Percentiles rank a stretch among this genome's conserved stretches.
Conservation (phyloP, 2,329 filamentous ascomycete species). For the Colletotrichum australisinense region DNA sequence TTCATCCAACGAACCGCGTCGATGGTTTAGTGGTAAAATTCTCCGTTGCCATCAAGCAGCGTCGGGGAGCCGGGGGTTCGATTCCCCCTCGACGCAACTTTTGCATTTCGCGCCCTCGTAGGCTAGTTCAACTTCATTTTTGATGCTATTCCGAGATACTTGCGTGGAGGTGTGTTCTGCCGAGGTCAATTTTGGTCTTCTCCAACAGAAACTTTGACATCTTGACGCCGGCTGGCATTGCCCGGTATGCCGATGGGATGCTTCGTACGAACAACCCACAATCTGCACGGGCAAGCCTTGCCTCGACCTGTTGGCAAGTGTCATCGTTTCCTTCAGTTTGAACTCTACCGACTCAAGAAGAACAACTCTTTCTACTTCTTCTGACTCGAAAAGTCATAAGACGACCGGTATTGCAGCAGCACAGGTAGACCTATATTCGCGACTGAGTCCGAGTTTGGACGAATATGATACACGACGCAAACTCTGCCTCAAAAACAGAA, state of each 20-base stretch:
- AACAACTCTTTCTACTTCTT: not conserved
- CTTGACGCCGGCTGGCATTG: not conserved
- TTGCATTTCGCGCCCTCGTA: rapidly evolving
- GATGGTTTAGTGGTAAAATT: slow-evolving; percentile 37
- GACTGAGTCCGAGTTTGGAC: slow-evolving; percentile 5
- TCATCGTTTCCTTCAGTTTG: not conserved
- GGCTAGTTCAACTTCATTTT: not conserved
- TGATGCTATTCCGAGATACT: not conserved
- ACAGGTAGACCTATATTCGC: not conserved
- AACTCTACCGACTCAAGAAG: not conserved
- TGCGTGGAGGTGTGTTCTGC: not conserved
- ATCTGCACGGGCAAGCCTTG: not conserved
- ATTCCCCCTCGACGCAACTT: slow-evolving; percentile 33
- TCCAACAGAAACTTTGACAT: not conserved
- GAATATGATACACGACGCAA: slow-evolving; percentile 19
- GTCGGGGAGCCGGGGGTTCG: slow-evolving; percentile 36
- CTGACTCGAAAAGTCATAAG: slow-evolving; percentile 3
- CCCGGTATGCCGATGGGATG: not conserved
- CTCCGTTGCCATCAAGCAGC: slow-evolving; percentile 34
- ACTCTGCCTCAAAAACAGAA: not conserved
- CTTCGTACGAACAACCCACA: not conserved
- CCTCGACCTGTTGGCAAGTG: not conserved
- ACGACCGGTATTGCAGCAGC: not conserved
- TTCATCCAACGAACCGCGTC: not conserved
- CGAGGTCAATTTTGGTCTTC: not conserved